These are phyloP conservation scores for Paxillus involutus DNA, from an alignment of 768 basidiomycete genomes.

Conservation along the genomic window DNA sequence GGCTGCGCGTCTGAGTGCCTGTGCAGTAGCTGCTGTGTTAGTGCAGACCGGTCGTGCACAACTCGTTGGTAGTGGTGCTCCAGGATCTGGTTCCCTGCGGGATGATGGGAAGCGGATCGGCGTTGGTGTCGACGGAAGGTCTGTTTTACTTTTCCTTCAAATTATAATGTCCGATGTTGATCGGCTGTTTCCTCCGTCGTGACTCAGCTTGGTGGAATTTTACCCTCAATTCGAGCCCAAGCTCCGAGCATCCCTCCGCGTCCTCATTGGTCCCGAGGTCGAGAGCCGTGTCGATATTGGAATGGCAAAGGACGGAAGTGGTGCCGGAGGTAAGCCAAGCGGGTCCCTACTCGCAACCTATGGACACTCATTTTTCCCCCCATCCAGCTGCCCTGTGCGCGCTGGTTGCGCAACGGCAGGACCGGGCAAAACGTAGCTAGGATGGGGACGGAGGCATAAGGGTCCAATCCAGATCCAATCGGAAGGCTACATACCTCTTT, in stretches of 20 bases:
- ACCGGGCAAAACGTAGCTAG: conserved; percentile 9
- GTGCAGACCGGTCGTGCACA: conserved; percentile 75
- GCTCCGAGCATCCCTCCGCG: conserved; percentile 71
- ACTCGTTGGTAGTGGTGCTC: conserved; percentile 38
- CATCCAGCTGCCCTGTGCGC: conserved; percentile 81
- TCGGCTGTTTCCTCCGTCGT: neutral
- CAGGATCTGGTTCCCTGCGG: conserved; percentile 5
- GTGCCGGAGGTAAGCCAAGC: conserved; percentile 85
- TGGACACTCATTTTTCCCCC: conserved; percentile 1
- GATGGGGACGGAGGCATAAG: neutral
- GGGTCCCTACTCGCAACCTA: neutral
- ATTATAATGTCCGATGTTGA: neutral
- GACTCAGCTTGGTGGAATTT: conserved; percentile 77
- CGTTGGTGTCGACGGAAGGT: conserved; percentile 95
- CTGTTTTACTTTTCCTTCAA: conserved; percentile 11
- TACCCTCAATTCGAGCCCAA: conserved; percentile 84
- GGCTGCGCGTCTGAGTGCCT: conserved; percentile 81
- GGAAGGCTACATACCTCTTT: conserved; percentile 12
- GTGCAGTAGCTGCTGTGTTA: conserved; percentile 84
- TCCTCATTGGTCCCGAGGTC: conserved; percentile 75
- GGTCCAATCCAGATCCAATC: conserved; percentile 12
- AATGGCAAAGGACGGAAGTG: conserved; percentile 95
- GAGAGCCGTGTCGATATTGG: conserved; percentile 84
- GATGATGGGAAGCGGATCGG: conserved; percentile 54
- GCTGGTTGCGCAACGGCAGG: conserved; percentile 39